Evolutionary conservation across 352 stramenopile species (phyloP).

Genomic region (Phytophthora melonis): DNA sequence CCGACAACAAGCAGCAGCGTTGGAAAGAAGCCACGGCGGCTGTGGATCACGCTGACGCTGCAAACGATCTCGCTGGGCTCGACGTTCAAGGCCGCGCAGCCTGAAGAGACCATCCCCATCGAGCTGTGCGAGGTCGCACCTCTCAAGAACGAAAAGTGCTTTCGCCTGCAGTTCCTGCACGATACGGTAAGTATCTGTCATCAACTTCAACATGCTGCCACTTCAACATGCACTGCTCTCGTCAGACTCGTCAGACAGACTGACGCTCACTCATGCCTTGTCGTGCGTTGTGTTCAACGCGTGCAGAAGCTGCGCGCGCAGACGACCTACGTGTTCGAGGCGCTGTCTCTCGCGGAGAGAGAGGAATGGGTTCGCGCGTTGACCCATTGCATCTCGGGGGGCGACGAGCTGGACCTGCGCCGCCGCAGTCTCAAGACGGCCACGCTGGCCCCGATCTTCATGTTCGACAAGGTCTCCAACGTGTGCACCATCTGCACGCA

Average conservation of each 20-base stretch:
- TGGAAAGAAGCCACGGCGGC: conserved; percentile 50
- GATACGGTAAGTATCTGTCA: conserved; percentile 32
- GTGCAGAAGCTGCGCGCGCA: conserved; percentile 40
- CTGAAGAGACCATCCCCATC: conserved; percentile 74
- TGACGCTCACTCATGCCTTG: conserved; percentile 23
- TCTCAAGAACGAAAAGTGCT: conserved; percentile 61
- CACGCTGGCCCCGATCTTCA: conserved; percentile 85
- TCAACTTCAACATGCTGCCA: conserved; percentile 9
- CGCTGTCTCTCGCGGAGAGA: conserved; percentile 65
- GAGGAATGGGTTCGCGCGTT: conserved; percentile 88
- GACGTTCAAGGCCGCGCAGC: conserved; percentile 71
- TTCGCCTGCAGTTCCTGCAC: conserved; percentile 61
- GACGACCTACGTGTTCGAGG: conserved; percentile 73
- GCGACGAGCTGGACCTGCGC: conserved; percentile 61
- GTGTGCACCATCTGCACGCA: conserved; percentile 88
- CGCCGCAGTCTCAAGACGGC: conserved; percentile 78
- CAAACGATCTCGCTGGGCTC: conserved; percentile 73
- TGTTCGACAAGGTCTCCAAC: conserved; percentile 89
- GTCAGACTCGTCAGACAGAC: neutral
- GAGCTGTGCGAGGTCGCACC: conserved; percentile 63
- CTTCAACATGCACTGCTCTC: neutral
- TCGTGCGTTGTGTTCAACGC: conserved; percentile 6
- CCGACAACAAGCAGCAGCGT: conserved; percentile 24
- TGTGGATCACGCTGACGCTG: conserved; percentile 86
- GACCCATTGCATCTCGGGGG: conserved; percentile 78